These are phyloP conservation scores for Usnea hakonensis DNA, from an alignment of 495 filamentous ascomycete species.

Conservation along the genomic window DNA sequence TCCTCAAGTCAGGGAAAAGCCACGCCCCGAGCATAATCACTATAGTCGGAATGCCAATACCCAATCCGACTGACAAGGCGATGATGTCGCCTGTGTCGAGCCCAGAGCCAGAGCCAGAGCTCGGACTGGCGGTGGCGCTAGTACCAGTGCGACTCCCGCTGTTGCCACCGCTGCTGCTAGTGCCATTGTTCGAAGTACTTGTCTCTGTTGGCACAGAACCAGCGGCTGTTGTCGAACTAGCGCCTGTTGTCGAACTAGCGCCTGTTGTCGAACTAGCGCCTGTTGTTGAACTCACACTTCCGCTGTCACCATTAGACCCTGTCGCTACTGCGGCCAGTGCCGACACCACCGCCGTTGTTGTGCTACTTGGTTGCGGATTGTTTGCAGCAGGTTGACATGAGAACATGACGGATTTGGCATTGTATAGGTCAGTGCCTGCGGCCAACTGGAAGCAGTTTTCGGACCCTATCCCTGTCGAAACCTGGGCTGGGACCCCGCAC, in stretches of 20 bases:
- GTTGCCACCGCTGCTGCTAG: not conserved
- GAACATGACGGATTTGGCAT: conserved; percentile 4
- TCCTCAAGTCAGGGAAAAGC: not conserved
- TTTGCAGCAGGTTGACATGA: conserved; percentile 1
- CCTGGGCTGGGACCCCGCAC: not conserved
- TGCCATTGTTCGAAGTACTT: not conserved
- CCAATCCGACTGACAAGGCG: not conserved
- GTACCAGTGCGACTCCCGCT: not conserved
- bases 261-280: not conserved
- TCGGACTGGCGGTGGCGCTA: not conserved
- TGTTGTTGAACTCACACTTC: too few relatives aligned
- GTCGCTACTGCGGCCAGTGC: conserved; percentile 3
- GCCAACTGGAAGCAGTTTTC: not conserved
- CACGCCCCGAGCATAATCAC: not conserved
- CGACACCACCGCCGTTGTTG: not conserved
- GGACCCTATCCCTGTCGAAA: not conserved
- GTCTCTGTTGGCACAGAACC: not conserved
- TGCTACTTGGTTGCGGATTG: not conserved
- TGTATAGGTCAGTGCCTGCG: not conserved
- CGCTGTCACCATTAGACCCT: not conserved
- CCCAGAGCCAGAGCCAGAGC: not conserved
- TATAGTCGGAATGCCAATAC: not conserved
- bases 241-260: not conserved
- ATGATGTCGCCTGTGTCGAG: not conserved
- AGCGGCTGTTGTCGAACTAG: not conserved